These are phyloP conservation scores for Dichotomopilus funicola DNA, from an alignment of 2,329 filamentous ascomycete species.

Conservation along the genomic window DNA sequence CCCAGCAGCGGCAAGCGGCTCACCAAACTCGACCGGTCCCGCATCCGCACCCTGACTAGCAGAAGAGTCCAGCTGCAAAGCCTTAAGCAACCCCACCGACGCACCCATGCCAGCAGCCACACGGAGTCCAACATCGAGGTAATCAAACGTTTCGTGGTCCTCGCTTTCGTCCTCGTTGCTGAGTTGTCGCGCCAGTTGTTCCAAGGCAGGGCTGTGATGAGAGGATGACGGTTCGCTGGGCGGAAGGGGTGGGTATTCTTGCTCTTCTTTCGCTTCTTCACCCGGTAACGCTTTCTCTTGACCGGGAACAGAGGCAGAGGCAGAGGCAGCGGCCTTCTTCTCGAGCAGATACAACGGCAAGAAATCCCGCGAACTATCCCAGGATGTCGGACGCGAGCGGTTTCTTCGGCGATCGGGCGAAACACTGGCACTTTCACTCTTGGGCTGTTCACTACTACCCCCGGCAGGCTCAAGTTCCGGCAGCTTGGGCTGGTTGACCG, in stretches of 20 bases:
- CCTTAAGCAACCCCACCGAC: neutral
- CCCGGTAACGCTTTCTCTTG: conserved; percentile 21
- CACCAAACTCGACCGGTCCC: conserved; percentile 5
- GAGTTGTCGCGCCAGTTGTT: too few species aligned
- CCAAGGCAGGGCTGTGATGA: too few species aligned
- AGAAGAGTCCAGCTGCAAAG: conserved; percentile 18
- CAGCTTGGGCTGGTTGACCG: too few species aligned
- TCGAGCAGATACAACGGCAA: conserved; percentile 80
- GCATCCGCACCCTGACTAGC: neutral
- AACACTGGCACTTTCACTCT: too few species aligned
- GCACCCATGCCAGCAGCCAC: neutral
- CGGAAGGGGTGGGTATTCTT: conserved; percentile 44
- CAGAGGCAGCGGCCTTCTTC: conserved; percentile 31
- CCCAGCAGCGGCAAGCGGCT: conserved; percentile 15
- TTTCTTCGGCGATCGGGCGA: conserved; percentile 27
- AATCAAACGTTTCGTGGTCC: conserved; percentile 24
- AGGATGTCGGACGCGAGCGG: conserved; percentile 49
- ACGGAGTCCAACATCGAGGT: conserved; percentile 2
- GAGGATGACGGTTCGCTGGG: conserved; percentile 34
- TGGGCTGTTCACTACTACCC: too few species aligned
- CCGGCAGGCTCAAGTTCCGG: too few species aligned
- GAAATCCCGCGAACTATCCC: conserved; percentile 62
- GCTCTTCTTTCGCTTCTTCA: too few species aligned
- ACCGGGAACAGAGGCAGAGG: conserved; percentile 18
- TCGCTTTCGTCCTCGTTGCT: conserved; percentile 18